Evolutionary conservation across 331 rosid species (phyloP), one percentile per base, ranked within the genome.

Genomic region (Phaseolus coccineus): DNA sequence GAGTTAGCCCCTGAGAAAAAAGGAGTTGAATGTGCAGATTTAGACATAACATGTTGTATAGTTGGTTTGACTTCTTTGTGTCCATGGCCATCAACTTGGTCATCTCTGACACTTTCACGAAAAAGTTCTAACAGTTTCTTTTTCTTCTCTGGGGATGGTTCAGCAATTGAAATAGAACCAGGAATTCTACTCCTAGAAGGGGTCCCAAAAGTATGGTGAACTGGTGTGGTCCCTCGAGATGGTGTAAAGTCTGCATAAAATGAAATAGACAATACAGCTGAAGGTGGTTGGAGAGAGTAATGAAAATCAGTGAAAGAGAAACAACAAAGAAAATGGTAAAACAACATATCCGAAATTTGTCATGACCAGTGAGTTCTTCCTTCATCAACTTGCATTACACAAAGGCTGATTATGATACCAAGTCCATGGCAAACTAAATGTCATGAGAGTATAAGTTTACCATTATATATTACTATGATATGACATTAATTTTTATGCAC

Each of bases 211-310:
- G 72, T 3, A 51, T 76, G 87, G 79, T 90, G 94, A 77, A 91
- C 83, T 1, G 97, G 98, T 5, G 98, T 95, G 84, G 44, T 91
- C 30, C 96, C 97, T 0, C 97, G 85, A 58, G 98, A 95, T 51
- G 98, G 97, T 11, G 97, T 92, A 67, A 92, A 92, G 52, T 95
- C 98, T 95, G 87, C 81, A 77, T 25, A 28, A 80, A 10, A 16
- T 15, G 33, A 74, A 31, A 79, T 30, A 69, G 61, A 53, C 47
- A 31, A 13, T 27, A 37, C 2, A 66, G n/a, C 57, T 25, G 9
- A 74, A 35, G 84, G 52, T 56, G 58, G 63, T 27, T 37, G 52
- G 69, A 48, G 19, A 39, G 51, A 59, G 19, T 33, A 14, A 3
- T 31, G 61, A 10, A 11, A 48, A 73, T 33, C 37, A 6, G 25